phyloP scores from a whole-genome alignment of 805 yeast species.

The Groenewaldozyma tartarivorans region DNA sequence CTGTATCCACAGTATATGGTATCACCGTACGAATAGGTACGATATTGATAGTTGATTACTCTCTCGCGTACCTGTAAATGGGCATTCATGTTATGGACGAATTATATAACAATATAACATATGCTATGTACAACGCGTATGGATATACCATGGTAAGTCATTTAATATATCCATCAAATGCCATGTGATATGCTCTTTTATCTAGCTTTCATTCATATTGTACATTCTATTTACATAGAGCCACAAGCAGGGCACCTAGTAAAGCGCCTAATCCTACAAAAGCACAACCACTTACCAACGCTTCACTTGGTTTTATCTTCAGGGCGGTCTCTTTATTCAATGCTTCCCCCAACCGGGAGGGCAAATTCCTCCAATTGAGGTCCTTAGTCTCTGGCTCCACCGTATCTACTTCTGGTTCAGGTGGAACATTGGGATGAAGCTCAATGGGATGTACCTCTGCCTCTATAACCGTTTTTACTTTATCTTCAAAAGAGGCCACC shows the following conservation, averaged over 20 bases:
- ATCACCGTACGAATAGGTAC: no score
- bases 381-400: neutral
- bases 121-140: no score
- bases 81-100: no score
- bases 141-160: no score
- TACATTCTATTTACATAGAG: neutral
- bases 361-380: neutral
- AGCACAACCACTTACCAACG: neutral
- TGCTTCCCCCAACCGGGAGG: neutral
- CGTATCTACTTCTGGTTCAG: neutral
- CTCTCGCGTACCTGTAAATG: no score
- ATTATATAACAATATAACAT: no score
- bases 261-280: neutral
- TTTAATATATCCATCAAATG: no score
- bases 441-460: neutral
- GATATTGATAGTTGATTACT: no score
- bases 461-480: slow-evolving; percentile 41
- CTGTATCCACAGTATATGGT: no score
- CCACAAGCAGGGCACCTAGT: slow-evolving; percentile 1
- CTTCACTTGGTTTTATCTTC: slow-evolving; percentile 1
- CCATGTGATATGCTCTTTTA: no score
- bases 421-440: neutral
- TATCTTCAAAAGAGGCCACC: slow-evolving; percentile 74
- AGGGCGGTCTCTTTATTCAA: neutral
- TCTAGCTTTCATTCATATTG: neutral